phyloP scores from a whole-genome alignment of 1,284 basidiomycete genomes.

The Farysia itapuensis region DNA sequence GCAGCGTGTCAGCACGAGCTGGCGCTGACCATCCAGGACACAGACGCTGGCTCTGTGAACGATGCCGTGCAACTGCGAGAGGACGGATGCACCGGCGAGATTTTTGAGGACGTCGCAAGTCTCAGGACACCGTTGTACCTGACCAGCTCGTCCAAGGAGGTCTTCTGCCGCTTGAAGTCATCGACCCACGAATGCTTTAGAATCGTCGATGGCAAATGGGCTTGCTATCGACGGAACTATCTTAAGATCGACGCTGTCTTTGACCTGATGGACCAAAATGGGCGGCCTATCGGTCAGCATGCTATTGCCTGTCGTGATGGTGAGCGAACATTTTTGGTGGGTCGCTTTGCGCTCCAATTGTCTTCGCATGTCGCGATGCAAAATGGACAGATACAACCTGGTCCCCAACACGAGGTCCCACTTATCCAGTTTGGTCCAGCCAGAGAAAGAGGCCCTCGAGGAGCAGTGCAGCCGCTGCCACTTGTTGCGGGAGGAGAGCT shows the following conservation, averaged over 20 bases:
- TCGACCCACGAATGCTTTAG: slow-evolving; percentile 37
- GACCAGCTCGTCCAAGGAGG: too few relatives aligned
- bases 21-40: too few relatives aligned
- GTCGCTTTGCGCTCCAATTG: slow-evolving; percentile 19
- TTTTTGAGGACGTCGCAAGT: slow-evolving; percentile 16
- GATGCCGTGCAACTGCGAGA: background rate
- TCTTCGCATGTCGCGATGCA: slow-evolving; percentile 18
- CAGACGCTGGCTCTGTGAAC: slow-evolving; percentile 1
- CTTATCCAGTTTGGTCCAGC: slow-evolving; percentile 37
- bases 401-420: slow-evolving; percentile 15
- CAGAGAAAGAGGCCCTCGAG: slow-evolving; percentile 28
- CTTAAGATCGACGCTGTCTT: slow-evolving; percentile 31
- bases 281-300: background rate
- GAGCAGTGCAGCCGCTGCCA: slow-evolving; percentile 11
- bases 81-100: slow-evolving; percentile 28
- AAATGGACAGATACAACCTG: slow-evolving; percentile 8
- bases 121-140: too few relatives aligned
- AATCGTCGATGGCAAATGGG: slow-evolving; percentile 38
- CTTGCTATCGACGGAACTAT: slow-evolving; percentile 38
- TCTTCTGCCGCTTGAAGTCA: slow-evolving; percentile 6
- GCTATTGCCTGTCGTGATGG: too few relatives aligned
- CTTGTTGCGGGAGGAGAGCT: slow-evolving; percentile 14
- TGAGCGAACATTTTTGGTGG: background rate
- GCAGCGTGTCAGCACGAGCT: too few relatives aligned
- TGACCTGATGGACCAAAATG: slow-evolving; percentile 9